These are phyloP conservation scores for Hortiboletus flavorubellus DNA, from an alignment of 768 basidiomycete genomes.

Conservation along the genomic window DNA sequence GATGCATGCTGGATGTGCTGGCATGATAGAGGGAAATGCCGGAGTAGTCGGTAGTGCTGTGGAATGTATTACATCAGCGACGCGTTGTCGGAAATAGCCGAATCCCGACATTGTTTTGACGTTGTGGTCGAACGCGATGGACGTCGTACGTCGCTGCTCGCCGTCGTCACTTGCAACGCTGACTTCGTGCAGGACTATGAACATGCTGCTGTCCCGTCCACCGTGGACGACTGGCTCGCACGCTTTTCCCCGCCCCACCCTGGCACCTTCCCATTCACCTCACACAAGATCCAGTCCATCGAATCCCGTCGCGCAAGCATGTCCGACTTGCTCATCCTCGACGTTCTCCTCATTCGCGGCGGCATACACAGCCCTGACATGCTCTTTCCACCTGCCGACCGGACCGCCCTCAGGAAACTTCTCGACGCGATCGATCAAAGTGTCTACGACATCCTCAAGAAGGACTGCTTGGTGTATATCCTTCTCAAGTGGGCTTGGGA, in stretches of 20 bases:
- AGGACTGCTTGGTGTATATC: constrained; percentile 77
- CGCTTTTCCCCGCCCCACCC: constrained; percentile 47
- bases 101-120: constrained; percentile 11
- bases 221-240: constrained; percentile 24
- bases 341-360: constrained; percentile 65
- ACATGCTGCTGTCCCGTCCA: constrained; percentile 1
- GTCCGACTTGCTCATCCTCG: constrained; percentile 66
- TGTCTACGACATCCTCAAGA: constrained; percentile 71
- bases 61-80: constrained; percentile 8
- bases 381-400: constrained; percentile 67
- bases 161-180: not conserved
- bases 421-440: constrained; percentile 60
- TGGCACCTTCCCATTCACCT: constrained; percentile 57
- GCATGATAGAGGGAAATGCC: no score
- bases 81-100: constrained; percentile 9
- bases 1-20: no score
- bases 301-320: constrained; percentile 58
- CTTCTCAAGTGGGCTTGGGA: constrained; percentile 78
- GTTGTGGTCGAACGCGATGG: constrained; percentile 18
- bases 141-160: constrained; percentile 22
- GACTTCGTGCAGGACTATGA: constrained; percentile 16
- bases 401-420: constrained; percentile 49
- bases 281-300: constrained; percentile 52
- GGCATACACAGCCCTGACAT: constrained; percentile 56
- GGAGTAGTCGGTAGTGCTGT: no score